Evolutionary conservation across 1,284 basidiomycete genomes (phyloP).

Genomic region (Ustilago shanxiensis): DNA sequence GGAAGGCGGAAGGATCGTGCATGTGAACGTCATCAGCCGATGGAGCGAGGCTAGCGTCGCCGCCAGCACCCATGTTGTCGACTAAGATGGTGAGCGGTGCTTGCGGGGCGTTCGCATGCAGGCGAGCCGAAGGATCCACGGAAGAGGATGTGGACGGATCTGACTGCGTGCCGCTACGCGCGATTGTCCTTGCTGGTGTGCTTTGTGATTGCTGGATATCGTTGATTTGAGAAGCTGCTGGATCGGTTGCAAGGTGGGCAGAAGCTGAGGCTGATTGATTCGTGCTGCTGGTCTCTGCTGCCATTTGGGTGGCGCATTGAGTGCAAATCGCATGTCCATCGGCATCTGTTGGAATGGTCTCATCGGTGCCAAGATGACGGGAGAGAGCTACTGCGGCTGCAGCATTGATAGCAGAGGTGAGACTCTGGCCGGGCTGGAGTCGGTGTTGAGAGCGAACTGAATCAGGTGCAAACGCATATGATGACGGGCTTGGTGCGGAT

Average conservation of each 20-base stretch:
- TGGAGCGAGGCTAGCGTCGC: constrained; percentile 30
- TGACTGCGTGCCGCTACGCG: background rate
- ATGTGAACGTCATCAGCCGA: constrained; percentile 32
- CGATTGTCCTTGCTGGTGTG: background rate
- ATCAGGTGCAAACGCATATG: constrained; percentile 51
- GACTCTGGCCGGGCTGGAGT: constrained; percentile 39
- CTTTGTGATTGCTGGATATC: constrained; percentile 15
- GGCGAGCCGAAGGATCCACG: background rate
- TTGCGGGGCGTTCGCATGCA: constrained; percentile 11
- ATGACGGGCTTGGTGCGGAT: constrained; percentile 48
- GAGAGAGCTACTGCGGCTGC: constrained; percentile 47
- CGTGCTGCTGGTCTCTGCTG: constrained; percentile 1
- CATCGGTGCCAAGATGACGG: constrained; percentile 38
- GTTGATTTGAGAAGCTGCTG: constrained; percentile 2
- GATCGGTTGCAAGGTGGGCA: background rate
- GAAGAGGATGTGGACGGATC: background rate
- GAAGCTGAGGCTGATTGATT: background rate
- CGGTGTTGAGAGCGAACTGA: constrained; percentile 43
- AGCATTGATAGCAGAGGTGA: constrained; percentile 52
- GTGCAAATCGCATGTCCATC: constrained; percentile 45
- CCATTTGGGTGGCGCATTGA: constrained; percentile 34
- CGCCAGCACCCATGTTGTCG: constrained; percentile 57
- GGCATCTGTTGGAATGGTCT: constrained; percentile 20
- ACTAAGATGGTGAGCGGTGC: constrained; percentile 47
- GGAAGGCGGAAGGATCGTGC: constrained; percentile 46